Conservation (phyloP, 345 rosid genomes). For the Arabis alpina region DNA sequence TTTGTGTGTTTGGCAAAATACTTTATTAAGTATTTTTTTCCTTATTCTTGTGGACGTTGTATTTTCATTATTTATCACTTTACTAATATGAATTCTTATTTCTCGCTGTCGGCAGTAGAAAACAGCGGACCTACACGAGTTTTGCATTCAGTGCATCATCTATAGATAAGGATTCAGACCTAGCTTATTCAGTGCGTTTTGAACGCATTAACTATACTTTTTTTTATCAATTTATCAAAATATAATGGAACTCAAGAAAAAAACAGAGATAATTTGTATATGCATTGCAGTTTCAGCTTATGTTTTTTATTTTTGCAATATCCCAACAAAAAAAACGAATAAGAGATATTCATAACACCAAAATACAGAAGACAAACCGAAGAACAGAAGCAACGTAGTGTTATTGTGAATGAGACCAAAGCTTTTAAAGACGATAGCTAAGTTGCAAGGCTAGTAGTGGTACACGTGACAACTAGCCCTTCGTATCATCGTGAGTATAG, state of each 20-base stretch:
- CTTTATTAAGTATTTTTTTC: neutral
- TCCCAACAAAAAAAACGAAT: neutral
- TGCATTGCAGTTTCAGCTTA: too few species aligned
- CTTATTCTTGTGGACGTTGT: neutral
- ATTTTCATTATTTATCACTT: conserved; percentile 14
- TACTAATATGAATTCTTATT: conserved; percentile 11
- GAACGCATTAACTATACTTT: neutral
- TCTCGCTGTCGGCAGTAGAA: conserved; percentile 37
- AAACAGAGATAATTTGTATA: too few species aligned
- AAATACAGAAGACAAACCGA: neutral
- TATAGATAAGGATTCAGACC: neutral
- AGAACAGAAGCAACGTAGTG: conserved; percentile 12
- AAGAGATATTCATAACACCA: neutral
- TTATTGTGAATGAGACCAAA: conserved; percentile 20
- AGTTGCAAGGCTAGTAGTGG: conserved; percentile 23
- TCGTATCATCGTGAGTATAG: conserved; percentile 14
- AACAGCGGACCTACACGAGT: conserved; percentile 27
- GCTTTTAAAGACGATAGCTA: conserved; percentile 34
- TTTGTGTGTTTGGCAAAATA: neutral
- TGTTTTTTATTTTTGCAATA: too few species aligned
- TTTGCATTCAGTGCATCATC: conserved; percentile 28
- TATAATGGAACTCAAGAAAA: too few species aligned
- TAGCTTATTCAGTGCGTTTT: conserved; percentile 2
- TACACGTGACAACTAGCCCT: conserved; percentile 32
- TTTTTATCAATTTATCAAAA: too few species aligned